Percentiles rank a stretch among this genome's conserved stretches.
Evolutionary conservation across 2,329 filamentous ascomycete species (phyloP).

Genomic region (Dactylellina leptospora): DNA sequence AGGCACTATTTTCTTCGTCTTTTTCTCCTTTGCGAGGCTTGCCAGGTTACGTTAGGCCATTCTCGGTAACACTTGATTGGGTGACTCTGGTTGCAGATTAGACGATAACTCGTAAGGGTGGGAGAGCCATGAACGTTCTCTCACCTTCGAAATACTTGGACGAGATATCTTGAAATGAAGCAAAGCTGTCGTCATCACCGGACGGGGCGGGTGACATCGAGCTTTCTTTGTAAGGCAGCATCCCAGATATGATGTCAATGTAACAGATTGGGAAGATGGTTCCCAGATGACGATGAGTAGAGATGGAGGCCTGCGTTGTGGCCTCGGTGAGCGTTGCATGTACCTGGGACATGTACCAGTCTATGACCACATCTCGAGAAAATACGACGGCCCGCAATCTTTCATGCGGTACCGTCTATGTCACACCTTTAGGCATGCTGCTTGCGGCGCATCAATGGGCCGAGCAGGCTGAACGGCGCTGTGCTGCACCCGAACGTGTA

Average conservation of each 20-base stretch:
- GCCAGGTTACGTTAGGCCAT: conserved; percentile 36
- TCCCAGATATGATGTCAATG: conserved; percentile 34
- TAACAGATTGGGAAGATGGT: conserved; percentile 1
- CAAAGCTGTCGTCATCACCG: conserved; percentile 44
- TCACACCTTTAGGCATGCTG: conserved; percentile 33
- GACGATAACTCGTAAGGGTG: conserved; percentile 25
- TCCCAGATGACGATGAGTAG: conserved; percentile 8
- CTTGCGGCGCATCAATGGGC: conserved; percentile 28
- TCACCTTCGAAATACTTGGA: conserved; percentile 18
- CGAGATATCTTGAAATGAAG: conserved; percentile 20
- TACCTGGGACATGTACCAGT: conserved; percentile 31
- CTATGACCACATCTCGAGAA: conserved; percentile 9
- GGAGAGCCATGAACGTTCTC: conserved; percentile 20
- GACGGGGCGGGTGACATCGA: not conserved
- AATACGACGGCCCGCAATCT: conserved; percentile 22
- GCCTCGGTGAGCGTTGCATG: conserved; percentile 7
- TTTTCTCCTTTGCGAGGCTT: conserved; percentile 29
- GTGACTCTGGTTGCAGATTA: conserved; percentile 18
- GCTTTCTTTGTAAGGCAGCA: not conserved
- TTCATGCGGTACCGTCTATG: conserved; percentile 18
- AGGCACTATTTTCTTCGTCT: conserved; percentile 47
- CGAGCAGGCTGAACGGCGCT: conserved; percentile 26
- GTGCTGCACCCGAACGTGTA: conserved; percentile 27
- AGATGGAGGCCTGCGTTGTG: conserved; percentile 8
- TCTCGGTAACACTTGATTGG: conserved; percentile 32